Conservation (phyloP, 768 basidiomycete genomes). For the Leccinum variicolor region DNA sequence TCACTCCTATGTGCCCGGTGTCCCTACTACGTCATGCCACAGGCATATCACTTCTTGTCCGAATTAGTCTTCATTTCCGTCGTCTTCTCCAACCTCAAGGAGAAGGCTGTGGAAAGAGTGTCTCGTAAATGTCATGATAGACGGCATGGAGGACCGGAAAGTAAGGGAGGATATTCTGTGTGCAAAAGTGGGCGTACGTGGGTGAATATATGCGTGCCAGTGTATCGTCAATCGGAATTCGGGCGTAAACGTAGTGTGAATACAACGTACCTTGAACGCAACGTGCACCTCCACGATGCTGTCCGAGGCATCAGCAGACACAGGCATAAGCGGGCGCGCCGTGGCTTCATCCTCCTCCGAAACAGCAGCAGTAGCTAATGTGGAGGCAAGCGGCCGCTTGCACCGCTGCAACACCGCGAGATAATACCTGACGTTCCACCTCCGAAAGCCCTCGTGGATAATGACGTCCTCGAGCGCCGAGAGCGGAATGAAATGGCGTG, state of each 20-base stretch:
- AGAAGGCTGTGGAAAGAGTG: slow-evolving; percentile 25
- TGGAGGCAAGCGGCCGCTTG: not conserved
- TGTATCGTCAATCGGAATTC: not conserved
- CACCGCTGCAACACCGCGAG: slow-evolving; percentile 43
- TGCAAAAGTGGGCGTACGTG: not conserved
- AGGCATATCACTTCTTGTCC: not conserved
- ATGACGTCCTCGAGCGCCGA: slow-evolving; percentile 54
- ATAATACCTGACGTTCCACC: slow-evolving; percentile 75
- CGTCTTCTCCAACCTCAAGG: not conserved
- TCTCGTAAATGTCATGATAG: slow-evolving; percentile 57
- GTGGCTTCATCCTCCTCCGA: not conserved
- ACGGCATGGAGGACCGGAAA: slow-evolving; percentile 58
- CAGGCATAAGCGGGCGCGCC: not conserved
- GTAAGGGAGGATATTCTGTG: slow-evolving; percentile 63
- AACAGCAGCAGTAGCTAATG: not conserved
- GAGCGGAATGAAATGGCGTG: slow-evolving; percentile 59
- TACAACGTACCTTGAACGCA: slow-evolving; percentile 51
- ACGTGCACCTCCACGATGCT: slow-evolving; percentile 43
- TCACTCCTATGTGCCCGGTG: too few species aligned
- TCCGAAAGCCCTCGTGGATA: slow-evolving; percentile 68
- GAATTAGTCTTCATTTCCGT: not conserved
- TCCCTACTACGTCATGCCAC: too few species aligned
- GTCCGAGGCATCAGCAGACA: not conserved
- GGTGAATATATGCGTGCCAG: not conserved
- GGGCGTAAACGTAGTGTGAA: not conserved